These are phyloP conservation scores for Prunus yedoensis DNA, from an alignment of 331 rosid species.

Conservation along the genomic window DNA sequence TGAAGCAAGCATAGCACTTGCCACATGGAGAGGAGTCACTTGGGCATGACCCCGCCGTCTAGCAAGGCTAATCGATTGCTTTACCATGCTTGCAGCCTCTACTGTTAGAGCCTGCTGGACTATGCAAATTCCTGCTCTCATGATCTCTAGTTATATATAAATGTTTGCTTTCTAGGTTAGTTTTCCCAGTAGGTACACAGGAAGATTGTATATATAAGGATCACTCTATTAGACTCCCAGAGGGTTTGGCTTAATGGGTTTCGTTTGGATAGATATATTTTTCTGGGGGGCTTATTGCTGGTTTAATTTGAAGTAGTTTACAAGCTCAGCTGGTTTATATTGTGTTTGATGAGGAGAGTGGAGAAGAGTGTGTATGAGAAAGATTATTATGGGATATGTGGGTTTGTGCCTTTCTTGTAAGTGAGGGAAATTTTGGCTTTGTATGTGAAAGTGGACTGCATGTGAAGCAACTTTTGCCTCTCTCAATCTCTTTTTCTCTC, in stretches of 20 bases:
- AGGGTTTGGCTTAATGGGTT: conserved; percentile 16
- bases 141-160: conserved; percentile 12
- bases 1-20: conserved; percentile 74
- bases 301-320: too few species aligned
- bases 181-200: too few species aligned
- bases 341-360: too few species aligned
- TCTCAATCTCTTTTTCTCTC: too few species aligned
- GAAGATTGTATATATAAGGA: background rate
- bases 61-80: conserved; percentile 67
- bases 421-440: conserved; percentile 92
- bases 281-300: too few species aligned
- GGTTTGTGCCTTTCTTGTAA: conserved; percentile 90
- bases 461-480: conserved; percentile 58
- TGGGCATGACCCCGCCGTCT: conserved; percentile 81
- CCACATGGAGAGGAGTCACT: conserved; percentile 89
- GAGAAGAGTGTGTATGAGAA: too few species aligned
- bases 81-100: conserved; percentile 56
- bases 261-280: conserved; percentile 7
- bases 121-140: conserved; percentile 80
- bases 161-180: too few species aligned
- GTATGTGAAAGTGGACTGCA: conserved; percentile 59
- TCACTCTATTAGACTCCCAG: background rate
- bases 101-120: conserved; percentile 68
- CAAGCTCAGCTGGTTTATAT: conserved; percentile 1
- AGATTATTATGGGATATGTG: conserved; percentile 32